phyloP scores from a whole-genome alignment of 2,329 filamentous ascomycete genomes.

The Xylariaceae sp. region DNA sequence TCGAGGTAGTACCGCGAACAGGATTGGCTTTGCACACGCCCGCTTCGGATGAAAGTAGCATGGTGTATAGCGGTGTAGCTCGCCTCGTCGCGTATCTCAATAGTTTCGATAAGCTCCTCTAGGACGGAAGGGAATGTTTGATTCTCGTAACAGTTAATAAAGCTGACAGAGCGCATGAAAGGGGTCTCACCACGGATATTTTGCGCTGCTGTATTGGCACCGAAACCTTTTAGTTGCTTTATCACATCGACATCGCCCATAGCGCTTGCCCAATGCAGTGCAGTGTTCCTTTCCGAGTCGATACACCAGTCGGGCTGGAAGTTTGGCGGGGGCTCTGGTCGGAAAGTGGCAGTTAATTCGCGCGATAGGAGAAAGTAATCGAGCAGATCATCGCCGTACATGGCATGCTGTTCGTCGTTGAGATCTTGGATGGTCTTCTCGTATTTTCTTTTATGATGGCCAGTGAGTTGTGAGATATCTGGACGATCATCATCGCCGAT shows the following conservation, averaged over 20 bases:
- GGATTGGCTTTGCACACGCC: conserved; percentile 75
- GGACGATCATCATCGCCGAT: conserved; percentile 78
- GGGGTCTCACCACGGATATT: conserved; percentile 81
- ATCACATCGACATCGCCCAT: conserved; percentile 96
- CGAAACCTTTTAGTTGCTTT: conserved; percentile 77
- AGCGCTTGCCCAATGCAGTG: conserved; percentile 92
- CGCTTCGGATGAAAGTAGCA: conserved; percentile 81
- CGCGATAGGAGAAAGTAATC: conserved; percentile 93
- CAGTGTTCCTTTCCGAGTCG: conserved; percentile 86
- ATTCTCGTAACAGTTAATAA: conserved; percentile 96
- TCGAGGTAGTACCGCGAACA: conserved; percentile 93
- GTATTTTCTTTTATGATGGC: conserved; percentile 72
- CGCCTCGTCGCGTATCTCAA: conserved; percentile 72
- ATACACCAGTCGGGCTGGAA: conserved; percentile 91
- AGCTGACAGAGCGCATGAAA: conserved; percentile 88
- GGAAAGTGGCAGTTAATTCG: conserved; percentile 68
- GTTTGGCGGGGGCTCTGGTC: conserved; percentile 74
- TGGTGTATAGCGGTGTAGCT: conserved; percentile 92
- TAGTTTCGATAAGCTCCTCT: conserved; percentile 76
- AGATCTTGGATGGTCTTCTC: conserved; percentile 58
- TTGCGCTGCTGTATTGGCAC: conserved; percentile 67
- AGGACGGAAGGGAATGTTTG: conserved; percentile 83
- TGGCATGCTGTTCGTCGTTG: conserved; percentile 77
- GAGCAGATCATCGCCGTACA: conserved; percentile 88
- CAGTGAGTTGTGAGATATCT: conserved; percentile 63